Evolutionary conservation across 768 basidiomycete genomes (phyloP).

Genomic region (Suillus subaureus): DNA sequence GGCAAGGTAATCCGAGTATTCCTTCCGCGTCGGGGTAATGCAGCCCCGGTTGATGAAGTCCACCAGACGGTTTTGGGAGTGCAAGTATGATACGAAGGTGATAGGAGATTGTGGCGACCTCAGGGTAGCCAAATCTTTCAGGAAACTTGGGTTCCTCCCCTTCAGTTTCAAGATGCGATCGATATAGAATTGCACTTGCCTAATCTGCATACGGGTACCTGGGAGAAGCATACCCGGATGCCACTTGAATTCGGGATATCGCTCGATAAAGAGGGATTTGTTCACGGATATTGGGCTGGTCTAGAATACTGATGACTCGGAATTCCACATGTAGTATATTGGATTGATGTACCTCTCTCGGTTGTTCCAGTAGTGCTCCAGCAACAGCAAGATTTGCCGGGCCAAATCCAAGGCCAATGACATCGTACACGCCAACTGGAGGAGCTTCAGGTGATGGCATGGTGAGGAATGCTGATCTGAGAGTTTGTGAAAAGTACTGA

Average conservation of each 20-base stretch:
- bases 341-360: constrained; percentile 19
- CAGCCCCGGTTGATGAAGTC: constrained; percentile 57
- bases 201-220: constrained; percentile 56
- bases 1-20: constrained; percentile 55
- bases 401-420: constrained; percentile 55
- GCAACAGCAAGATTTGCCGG: constrained; percentile 56
- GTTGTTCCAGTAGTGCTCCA: constrained; percentile 49
- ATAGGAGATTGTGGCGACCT: constrained; percentile 52
- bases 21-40: constrained; percentile 52
- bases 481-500: neutral
- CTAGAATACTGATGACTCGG: constrained; percentile 8
- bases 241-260: constrained; percentile 50
- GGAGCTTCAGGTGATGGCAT: neutral
- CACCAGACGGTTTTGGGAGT: constrained; percentile 48
- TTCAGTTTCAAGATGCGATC: constrained; percentile 12
- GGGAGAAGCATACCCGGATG: constrained; percentile 59
- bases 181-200: constrained; percentile 27
- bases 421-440: constrained; percentile 35
- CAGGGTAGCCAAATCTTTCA: constrained; percentile 57
- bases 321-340: constrained; percentile 5
- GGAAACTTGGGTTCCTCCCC: constrained; percentile 36
- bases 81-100: constrained; percentile 56
- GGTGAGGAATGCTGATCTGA: neutral
- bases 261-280: constrained; percentile 50
- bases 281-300: constrained; percentile 23